Conservation (phyloP, 805 yeast species). For the Kluyveromyces dobzhanskii region DNA sequence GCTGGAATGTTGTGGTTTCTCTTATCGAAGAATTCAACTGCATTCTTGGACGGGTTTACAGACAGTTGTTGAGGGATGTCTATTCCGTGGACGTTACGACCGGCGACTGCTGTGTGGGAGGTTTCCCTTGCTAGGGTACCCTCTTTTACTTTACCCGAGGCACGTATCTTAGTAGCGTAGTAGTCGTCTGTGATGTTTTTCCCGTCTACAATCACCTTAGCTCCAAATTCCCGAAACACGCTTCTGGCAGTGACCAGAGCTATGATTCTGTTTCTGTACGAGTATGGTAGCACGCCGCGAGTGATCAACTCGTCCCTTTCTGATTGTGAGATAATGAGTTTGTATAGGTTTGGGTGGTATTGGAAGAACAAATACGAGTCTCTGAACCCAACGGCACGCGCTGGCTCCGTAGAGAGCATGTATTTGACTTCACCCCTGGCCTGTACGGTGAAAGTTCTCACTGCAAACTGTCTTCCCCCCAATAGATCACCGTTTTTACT, state of each 20-base stretch:
- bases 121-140: slow-evolving; percentile 41
- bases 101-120: slow-evolving; percentile 10
- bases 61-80: slow-evolving; percentile 9
- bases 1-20: slow-evolving; percentile 24
- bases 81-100: slow-evolving; percentile 12
- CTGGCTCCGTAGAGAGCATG: slow-evolving; percentile 95
- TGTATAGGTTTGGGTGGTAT: slow-evolving; percentile 68
- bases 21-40: slow-evolving; percentile 34
- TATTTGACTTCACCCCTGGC: slow-evolving; percentile 58
- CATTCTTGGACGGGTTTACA: slow-evolving; percentile 28
- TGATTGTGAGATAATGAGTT: slow-evolving; percentile 61
- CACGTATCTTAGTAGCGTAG: slow-evolving; percentile 50
- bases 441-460: slow-evolving; percentile 53
- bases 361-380: slow-evolving; percentile 87
- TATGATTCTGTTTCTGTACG: slow-evolving; percentile 84
- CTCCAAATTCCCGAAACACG: slow-evolving; percentile 86
- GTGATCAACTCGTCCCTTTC: slow-evolving; percentile 79
- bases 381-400: slow-evolving; percentile 87
- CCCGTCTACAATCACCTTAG: slow-evolving; percentile 73
- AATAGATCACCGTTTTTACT: slow-evolving; percentile 54
- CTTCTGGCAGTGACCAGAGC: slow-evolving; percentile 88
- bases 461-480: slow-evolving; percentile 69
- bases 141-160: slow-evolving; percentile 52
- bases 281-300: slow-evolving; percentile 74
- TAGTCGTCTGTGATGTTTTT: slow-evolving; percentile 79